A percentile compares a stretch with the other conserved stretches of the same genome.
phyloP scores from a whole-genome alignment of 768 basidiomycete species.

The Lactarius sanguifluus region DNA sequence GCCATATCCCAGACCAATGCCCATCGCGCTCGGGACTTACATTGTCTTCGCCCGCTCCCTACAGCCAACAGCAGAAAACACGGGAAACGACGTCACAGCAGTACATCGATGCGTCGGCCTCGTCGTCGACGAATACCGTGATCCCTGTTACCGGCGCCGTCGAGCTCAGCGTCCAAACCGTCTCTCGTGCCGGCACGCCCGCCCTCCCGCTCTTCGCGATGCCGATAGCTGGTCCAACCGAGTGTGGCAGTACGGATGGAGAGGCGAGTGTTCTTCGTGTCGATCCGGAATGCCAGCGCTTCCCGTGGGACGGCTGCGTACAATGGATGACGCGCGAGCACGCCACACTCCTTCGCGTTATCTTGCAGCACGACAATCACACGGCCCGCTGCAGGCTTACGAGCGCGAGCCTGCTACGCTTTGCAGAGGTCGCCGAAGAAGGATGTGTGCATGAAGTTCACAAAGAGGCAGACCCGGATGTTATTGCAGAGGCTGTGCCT shows the following conservation, averaged over 20 bases:
- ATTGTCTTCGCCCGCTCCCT: not conserved
- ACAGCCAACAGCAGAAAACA: not conserved
- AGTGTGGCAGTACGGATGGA: not conserved
- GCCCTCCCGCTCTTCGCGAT: not conserved
- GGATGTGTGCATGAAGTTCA: not conserved
- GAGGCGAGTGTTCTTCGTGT: slow-evolving; percentile 8
- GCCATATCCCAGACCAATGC: slow-evolving; percentile 1
- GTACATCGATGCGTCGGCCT: not conserved
- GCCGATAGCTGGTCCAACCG: slow-evolving; percentile 3
- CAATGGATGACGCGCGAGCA: slow-evolving; percentile 1
- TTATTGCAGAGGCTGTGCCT: not conserved
- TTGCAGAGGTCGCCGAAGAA: not conserved
- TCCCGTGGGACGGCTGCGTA: slow-evolving; percentile 4
- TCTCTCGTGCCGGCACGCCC: not conserved
- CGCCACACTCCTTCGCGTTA: not conserved
- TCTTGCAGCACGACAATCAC: slow-evolving; percentile 2
- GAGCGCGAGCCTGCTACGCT: slow-evolving; percentile 16
- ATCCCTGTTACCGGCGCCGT: not conserved
- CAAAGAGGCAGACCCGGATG: not conserved
- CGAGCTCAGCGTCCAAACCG: slow-evolving; percentile 4
- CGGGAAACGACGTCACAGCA: not conserved
- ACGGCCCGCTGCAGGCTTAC: slow-evolving; percentile 13
- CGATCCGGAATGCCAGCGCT: not conserved
- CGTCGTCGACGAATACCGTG: not conserved
- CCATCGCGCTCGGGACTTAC: slow-evolving; percentile 10